These are phyloP conservation scores for Xylaria venustula DNA, from an alignment of 495 filamentous ascomycete species.

Conservation along the genomic window DNA sequence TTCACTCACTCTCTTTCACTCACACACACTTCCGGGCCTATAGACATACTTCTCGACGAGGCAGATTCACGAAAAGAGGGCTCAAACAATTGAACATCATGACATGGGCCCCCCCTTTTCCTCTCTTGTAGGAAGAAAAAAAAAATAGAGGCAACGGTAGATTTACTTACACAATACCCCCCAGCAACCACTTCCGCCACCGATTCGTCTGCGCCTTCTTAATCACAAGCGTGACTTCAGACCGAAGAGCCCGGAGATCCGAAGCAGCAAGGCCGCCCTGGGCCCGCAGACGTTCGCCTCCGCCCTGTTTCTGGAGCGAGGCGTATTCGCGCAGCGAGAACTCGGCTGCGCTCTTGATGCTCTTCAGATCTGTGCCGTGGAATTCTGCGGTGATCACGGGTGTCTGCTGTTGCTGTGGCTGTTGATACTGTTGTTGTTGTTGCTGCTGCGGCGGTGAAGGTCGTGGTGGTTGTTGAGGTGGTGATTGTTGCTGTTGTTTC, in stretches of 20 bases:
- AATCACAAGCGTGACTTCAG: slow-evolving; percentile 30
- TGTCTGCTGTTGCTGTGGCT: not conserved
- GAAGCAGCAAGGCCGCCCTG: slow-evolving; percentile 34
- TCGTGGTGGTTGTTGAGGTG: not conserved
- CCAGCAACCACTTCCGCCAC: slow-evolving; percentile 42
- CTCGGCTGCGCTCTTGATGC: slow-evolving; percentile 26
- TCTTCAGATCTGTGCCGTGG: slow-evolving; percentile 15
- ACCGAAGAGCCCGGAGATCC: slow-evolving; percentile 31
- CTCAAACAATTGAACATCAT: no score
- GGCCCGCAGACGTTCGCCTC: slow-evolving; percentile 25
- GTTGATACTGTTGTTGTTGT: not conserved
- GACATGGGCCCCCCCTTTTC: no score
- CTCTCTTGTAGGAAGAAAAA: no score
- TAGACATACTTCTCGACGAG: no score
- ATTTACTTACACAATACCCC: slow-evolving; percentile 38
- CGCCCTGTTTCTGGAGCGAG: slow-evolving; percentile 26
- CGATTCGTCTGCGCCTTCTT: slow-evolving; percentile 35
- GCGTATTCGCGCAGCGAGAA: slow-evolving; percentile 38
- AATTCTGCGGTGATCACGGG: not conserved
- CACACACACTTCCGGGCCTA: no score
- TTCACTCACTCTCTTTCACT: no score
- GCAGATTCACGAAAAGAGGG: no score
- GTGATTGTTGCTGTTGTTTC: not conserved
- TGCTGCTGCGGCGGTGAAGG: not conserved
- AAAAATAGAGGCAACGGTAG: not conserved